phyloP scores from a whole-genome alignment of 2,329 filamentous ascomycete genomes.

The Cytospora paraplurivora region DNA sequence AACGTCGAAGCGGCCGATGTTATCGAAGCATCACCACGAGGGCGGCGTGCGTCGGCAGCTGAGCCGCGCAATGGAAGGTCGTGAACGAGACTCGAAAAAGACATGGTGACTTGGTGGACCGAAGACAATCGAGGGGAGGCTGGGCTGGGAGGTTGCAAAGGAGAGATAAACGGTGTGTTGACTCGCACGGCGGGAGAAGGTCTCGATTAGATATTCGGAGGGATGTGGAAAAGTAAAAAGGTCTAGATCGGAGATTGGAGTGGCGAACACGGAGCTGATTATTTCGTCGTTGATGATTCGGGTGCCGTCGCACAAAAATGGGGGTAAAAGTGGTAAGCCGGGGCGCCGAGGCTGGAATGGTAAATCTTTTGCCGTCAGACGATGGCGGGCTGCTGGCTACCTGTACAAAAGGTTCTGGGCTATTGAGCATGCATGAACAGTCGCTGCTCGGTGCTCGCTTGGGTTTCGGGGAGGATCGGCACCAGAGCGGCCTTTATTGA shows the following conservation, averaged over 20 bases:
- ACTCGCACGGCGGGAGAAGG: background rate
- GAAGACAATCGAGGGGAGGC: background rate
- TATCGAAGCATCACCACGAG: constrained; percentile 47
- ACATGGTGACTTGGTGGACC: constrained; percentile 49
- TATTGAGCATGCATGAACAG: too few relatives aligned
- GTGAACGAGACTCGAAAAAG: constrained; percentile 68
- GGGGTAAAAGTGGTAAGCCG: constrained; percentile 9
- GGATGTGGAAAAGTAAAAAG: background rate
- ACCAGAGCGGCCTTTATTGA: background rate
- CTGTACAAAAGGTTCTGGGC: background rate
- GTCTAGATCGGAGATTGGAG: constrained; percentile 16
- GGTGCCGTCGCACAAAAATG: constrained; percentile 23
- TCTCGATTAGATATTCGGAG: background rate
- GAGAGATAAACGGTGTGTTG: background rate
- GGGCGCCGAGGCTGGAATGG: constrained; percentile 16
- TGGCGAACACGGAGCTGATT: constrained; percentile 21
- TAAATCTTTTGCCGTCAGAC: constrained; percentile 6
- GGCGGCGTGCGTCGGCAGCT: constrained; percentile 41
- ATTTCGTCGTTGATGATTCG: background rate
- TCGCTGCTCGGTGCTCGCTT: constrained; percentile 21
- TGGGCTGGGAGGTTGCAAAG: background rate
- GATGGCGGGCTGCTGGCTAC: background rate
- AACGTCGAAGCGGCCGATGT: constrained; percentile 50
- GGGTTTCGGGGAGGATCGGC: background rate
- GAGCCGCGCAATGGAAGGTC: constrained; percentile 63